phyloP scores from a whole-genome alignment of 345 rosid species.

The Lepidium aucheri region DNA sequence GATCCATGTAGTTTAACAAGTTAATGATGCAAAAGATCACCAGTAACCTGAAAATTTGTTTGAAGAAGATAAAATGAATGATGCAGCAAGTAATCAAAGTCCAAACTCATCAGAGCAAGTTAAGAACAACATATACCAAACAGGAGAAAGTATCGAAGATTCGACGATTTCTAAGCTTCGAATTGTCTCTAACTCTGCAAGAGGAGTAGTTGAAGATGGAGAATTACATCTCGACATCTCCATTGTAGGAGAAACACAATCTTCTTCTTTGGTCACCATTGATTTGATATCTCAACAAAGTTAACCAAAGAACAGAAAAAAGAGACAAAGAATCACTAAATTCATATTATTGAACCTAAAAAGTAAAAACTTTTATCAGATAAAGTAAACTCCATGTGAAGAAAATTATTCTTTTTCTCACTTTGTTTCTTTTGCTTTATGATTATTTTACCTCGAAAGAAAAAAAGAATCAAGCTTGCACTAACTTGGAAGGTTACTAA shows the following conservation, averaged over 20 bases:
- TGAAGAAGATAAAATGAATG: background rate
- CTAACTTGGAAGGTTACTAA: constrained; percentile 5
- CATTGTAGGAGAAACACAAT: background rate
- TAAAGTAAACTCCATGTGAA: constrained; percentile 5
- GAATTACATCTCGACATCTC: constrained; percentile 7
- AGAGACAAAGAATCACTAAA: background rate
- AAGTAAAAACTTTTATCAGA: background rate
- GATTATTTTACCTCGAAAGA: background rate
- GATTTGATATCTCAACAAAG: background rate
- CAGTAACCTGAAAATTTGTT: constrained; percentile 39
- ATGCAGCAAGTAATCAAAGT: background rate
- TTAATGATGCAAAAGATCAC: constrained; percentile 73
- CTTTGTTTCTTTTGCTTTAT: background rate
- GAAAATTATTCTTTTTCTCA: constrained; percentile 3
- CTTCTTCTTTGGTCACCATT: constrained; percentile 16
- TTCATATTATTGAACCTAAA: background rate
- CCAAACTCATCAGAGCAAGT: too few relatives aligned
- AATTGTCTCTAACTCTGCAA: constrained; percentile 5
- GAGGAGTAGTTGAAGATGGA: constrained; percentile 14
- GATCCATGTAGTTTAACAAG: constrained; percentile 78
- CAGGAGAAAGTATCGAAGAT: constrained; percentile 9
- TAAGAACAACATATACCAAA: constrained; percentile 10
- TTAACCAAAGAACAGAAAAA: too few relatives aligned
- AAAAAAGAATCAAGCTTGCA: constrained; percentile 15
- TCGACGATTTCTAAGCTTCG: constrained; percentile 13